phyloP scores from a whole-genome alignment of 305 asterid genomes.

The Caryopteris hybrid region DNA sequence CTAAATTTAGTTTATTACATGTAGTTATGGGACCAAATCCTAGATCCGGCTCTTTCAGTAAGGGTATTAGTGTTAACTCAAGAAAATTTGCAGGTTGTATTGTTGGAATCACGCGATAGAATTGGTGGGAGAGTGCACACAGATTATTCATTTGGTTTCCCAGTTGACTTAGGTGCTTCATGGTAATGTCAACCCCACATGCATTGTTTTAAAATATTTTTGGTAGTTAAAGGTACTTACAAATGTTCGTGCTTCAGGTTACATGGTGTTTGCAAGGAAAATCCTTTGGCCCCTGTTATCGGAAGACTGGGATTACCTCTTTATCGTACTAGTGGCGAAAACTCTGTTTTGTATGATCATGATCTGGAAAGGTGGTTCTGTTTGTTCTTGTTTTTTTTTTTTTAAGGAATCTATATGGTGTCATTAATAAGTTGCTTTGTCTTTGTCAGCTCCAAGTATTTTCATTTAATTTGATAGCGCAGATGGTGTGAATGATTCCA shows the following conservation, averaged over 20 bases:
- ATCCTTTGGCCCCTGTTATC: conserved; percentile 79
- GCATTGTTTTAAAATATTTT: neutral
- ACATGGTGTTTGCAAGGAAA: conserved; percentile 91
- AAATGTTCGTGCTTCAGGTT: conserved; percentile 42
- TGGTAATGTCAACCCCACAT: conserved; percentile 38
- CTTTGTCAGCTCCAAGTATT: no score
- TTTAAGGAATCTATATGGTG: no score
- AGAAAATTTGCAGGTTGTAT: conserved; percentile 46
- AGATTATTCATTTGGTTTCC: conserved; percentile 83
- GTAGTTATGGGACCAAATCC: neutral
- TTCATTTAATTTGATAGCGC: no score
- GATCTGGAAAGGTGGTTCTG: conserved; percentile 66
- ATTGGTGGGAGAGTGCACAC: conserved; percentile 92
- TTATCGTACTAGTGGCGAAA: conserved; percentile 88
- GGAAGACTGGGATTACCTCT: conserved; percentile 88
- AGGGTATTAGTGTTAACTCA: conserved; percentile 11
- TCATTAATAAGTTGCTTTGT: no score
- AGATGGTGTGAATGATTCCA: neutral
- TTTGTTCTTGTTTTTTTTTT: neutral
- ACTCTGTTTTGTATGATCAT: conserved; percentile 90
- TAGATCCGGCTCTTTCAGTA: neutral
- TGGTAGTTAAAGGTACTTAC: neutral
- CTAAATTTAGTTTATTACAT: no score
- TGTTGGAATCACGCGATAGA: conserved; percentile 85
- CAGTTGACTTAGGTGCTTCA: conserved; percentile 92